These are phyloP conservation scores for Chalciporus piperatus DNA, from an alignment of 768 basidiomycete species.

Conservation along the genomic window DNA sequence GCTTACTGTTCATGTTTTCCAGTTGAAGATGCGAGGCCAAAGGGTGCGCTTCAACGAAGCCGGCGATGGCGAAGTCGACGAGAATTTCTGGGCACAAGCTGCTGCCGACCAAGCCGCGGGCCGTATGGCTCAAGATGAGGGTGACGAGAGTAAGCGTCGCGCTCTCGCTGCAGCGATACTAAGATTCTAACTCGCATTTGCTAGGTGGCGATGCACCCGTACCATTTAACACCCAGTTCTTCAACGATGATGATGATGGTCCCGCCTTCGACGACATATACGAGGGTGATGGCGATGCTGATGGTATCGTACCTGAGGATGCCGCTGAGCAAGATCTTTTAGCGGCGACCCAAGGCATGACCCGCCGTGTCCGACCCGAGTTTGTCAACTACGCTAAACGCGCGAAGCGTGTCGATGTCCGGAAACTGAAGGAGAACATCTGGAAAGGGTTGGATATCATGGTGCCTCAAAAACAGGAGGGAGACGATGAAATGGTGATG, in stretches of 20 bases:
- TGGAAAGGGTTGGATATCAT: slow-evolving; percentile 91
- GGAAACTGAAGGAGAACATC: slow-evolving; percentile 96
- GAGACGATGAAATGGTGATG: slow-evolving; percentile 55
- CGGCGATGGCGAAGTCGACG: slow-evolving; percentile 87
- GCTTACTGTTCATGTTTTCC: slow-evolving; percentile 1
- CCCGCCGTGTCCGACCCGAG: slow-evolving; percentile 80
- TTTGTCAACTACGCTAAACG: slow-evolving; percentile 92
- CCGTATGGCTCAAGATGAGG: slow-evolving; percentile 49
- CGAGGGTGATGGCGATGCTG: slow-evolving; percentile 47
- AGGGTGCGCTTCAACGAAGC: slow-evolving; percentile 51
- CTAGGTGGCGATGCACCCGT: slow-evolving; percentile 48
- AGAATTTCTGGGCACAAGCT: slow-evolving; percentile 96
- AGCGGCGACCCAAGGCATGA: slow-evolving; percentile 72
- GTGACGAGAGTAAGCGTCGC: slow-evolving; percentile 56
- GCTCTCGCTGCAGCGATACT: neutral
- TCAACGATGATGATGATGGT: slow-evolving; percentile 89
- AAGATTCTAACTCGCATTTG: slow-evolving; percentile 12
- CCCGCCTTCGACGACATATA: slow-evolving; percentile 62
- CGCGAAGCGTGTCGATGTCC: slow-evolving; percentile 95
- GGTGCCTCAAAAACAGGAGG: slow-evolving; percentile 37
- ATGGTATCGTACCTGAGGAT: slow-evolving; percentile 47
- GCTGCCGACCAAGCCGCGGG: slow-evolving; percentile 79
- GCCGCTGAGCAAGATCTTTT: slow-evolving; percentile 85
- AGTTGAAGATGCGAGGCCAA: slow-evolving; percentile 90
- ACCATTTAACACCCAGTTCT: slow-evolving; percentile 96